Conservation (phyloP, 2,329 filamentous ascomycete species). For the Fusarium sp. region DNA sequence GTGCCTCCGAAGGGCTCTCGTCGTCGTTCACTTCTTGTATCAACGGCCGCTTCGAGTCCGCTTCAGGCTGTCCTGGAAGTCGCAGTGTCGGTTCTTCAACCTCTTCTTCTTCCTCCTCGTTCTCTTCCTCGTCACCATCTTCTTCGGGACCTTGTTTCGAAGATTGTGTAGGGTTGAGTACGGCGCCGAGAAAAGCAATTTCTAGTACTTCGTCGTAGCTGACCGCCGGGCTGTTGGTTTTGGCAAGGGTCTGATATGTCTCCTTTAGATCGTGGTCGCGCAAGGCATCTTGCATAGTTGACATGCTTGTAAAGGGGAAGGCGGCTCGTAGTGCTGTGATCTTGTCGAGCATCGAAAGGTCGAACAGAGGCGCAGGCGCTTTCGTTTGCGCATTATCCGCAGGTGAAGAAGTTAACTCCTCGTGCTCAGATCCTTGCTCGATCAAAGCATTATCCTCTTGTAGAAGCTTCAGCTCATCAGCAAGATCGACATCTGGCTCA, state of each 20-base stretch:
- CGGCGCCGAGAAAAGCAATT: conserved; percentile 35
- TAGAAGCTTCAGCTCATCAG: conserved; percentile 38
- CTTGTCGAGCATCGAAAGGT: conserved; percentile 48
- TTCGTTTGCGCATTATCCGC: neutral
- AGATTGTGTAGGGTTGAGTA: neutral
- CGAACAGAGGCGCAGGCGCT: conserved; percentile 2
- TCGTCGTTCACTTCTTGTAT: conserved; percentile 46
- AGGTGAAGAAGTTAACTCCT: conserved; percentile 10
- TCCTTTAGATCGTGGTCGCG: conserved; percentile 50
- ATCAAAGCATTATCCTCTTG: conserved; percentile 38
- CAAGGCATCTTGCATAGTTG: conserved; percentile 53
- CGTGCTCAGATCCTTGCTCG: conserved; percentile 17
- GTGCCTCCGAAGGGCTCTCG: neutral
- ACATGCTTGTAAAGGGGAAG: conserved; percentile 55
- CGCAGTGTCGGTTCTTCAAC: conserved; percentile 13
- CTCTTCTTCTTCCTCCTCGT: conserved; percentile 4
- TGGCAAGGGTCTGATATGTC: conserved; percentile 53
- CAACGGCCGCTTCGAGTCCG: conserved; percentile 41
- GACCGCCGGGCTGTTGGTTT: conserved; percentile 48
- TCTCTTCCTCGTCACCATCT: conserved; percentile 5
- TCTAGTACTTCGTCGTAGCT: conserved; percentile 52
- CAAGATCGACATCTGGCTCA: conserved; percentile 29
- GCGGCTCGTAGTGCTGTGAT: conserved; percentile 53
- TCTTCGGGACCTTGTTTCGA: neutral
- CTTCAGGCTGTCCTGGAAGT: conserved; percentile 12